A percentile compares a stretch with the other conserved stretches of the same genome.
Evolutionary conservation across 1,284 basidiomycete genomes (phyloP).

Genomic region (Phellopilus nigrolimitatus): DNA sequence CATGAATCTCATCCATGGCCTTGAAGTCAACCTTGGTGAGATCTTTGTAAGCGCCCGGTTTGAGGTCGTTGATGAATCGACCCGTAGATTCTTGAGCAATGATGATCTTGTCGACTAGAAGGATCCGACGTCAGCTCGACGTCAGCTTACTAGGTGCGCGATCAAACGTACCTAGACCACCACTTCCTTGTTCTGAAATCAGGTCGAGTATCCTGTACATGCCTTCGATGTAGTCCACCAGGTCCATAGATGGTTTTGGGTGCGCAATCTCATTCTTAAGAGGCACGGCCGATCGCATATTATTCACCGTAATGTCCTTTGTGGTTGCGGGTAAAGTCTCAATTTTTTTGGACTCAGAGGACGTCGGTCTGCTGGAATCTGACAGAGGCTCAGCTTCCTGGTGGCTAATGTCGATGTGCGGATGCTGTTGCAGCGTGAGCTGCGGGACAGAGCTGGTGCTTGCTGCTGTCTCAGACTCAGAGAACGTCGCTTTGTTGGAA

Average conservation of each 20-base stretch:
- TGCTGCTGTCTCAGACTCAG: too few species aligned
- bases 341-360: too few species aligned
- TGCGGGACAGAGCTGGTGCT: too few species aligned
- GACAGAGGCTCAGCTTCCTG: too few species aligned
- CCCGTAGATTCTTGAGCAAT: slow-evolving; percentile 46
- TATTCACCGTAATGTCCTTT: too few species aligned
- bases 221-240: slow-evolving; percentile 32
- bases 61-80: slow-evolving; percentile 40
- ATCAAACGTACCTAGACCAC: slow-evolving; percentile 39
- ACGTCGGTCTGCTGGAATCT: too few species aligned
- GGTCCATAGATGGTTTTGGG: slow-evolving; percentile 20
- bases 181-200: slow-evolving; percentile 44
- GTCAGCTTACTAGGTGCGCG: too few species aligned
- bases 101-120: slow-evolving; percentile 57
- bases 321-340: too few species aligned
- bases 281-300: not conserved
- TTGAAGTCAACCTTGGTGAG: slow-evolving; percentile 52
- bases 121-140: too few species aligned
- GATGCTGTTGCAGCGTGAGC: too few species aligned
- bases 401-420: too few species aligned
- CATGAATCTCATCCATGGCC: slow-evolving; percentile 36
- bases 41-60: slow-evolving; percentile 44
- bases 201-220: slow-evolving; percentile 51
- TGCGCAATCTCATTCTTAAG: not conserved
- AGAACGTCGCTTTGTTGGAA: too few species aligned